Conservation (phyloP, 2,329 filamentous ascomycete species). For the Aureobasidium sp. region DNA sequence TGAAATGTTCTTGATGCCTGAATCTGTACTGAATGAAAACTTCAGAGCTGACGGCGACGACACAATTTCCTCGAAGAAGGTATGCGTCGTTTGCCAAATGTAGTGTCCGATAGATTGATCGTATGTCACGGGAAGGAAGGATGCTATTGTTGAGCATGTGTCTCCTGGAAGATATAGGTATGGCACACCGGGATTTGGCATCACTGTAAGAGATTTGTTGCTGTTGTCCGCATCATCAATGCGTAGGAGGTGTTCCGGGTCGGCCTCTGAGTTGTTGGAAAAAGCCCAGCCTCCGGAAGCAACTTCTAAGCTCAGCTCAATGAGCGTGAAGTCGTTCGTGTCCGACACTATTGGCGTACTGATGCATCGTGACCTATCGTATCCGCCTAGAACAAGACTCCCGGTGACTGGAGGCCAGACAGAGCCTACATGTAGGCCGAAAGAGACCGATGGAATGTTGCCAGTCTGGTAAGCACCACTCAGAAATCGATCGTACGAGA, state of each 20-base stretch:
- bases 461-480: not conserved
- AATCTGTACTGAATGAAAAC: not conserved
- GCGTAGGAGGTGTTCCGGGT: not conserved
- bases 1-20: not conserved
- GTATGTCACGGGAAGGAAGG: not conserved
- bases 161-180: not conserved
- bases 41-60: not conserved
- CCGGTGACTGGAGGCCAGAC: not conserved
- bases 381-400: slow-evolving; percentile 1
- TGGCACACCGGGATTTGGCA: slow-evolving; percentile 7
- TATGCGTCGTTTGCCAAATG: not conserved
- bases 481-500: not conserved
- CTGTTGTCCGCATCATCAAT: not conserved
- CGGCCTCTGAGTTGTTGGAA: not conserved
- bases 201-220: not conserved
- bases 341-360: not conserved
- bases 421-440: slow-evolving; percentile 3
- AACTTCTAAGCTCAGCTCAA: not conserved
- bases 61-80: not conserved
- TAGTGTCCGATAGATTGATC: not conserved
- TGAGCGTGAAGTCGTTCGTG: not conserved
- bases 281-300: not conserved
- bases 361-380: slow-evolving; percentile 1
- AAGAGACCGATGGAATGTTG: not conserved
- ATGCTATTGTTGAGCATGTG: not conserved